Base-by-base conservation (phyloP, 805 yeast genomes). In the Kluyveromyces starmeri region DNA sequence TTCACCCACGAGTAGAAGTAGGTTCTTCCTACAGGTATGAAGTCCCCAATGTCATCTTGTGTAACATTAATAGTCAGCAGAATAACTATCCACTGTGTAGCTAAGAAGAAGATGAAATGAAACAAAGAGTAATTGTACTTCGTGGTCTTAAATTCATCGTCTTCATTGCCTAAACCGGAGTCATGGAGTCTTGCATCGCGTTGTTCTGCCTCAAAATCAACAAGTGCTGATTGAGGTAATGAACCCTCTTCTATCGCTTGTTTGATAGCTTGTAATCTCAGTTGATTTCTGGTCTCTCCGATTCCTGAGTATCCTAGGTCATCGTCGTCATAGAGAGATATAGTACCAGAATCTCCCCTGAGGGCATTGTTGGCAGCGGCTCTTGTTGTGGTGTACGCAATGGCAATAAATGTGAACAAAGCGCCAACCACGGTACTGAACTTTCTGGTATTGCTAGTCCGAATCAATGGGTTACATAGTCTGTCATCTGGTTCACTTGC, bases 241-340 rank as follows among this genome's bases (percentile, higher is more conserved):
- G 95, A 77, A 0, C 99, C 99, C 50, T 83, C 94, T 37, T 83
- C 88, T n/a, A 92, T 95, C 0, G 98, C 98, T 51, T 86, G 92
- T 45, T 79, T 73, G 25, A 92, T 73, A 1, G 96, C 96, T 50
- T 83, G 86, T 41, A 78, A 69, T 42, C 98, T 68, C 79, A 86
- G 73, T 43, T 80, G 85, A 41, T 71, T 73, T 44, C 88, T 59
- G 10, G 56, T 53, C 7, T 62, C 59, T 40, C 62, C 52, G 32
- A 62, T 58, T n/a, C 72, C 68, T 40, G 65, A 70, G 45, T 66
- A 65, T 32, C 57, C 64, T 6, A 65, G 51, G 5, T 58, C 54
- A 10, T 23, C 26, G 4, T 60, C 54, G 4, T 60, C 54, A 18
- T 30, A 30, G 13, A 30, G 11, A 7, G 33, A 19, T 14, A 30